Evolutionary conservation across 495 filamentous ascomycete genomes (phyloP).

Genomic region (Penicillium psychrofluorescens): DNA sequence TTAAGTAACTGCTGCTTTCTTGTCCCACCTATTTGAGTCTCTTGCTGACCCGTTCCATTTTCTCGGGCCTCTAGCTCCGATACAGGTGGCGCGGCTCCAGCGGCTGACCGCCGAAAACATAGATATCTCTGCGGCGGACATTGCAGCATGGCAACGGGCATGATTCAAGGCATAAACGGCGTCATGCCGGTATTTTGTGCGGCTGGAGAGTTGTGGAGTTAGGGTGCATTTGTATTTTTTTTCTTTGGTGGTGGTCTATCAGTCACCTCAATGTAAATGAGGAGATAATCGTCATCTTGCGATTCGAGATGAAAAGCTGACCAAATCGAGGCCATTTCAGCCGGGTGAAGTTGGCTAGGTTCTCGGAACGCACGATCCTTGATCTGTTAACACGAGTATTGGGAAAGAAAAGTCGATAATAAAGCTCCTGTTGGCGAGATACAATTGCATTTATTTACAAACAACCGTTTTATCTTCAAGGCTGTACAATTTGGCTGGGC

Average conservation of each 20-base stretch:
- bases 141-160: slow-evolving; percentile 27
- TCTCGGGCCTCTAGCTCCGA: slow-evolving; percentile 13
- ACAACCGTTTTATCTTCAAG: no score
- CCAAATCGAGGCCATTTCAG: no score
- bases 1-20: background rate
- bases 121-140: slow-evolving; percentile 29
- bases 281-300: no score
- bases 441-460: no score
- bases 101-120: slow-evolving; percentile 28
- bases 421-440: no score
- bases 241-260: background rate
- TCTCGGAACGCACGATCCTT: no score
- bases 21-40: background rate
- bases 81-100: slow-evolving; percentile 21
- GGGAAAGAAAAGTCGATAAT: no score
- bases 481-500: no score
- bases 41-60: slow-evolving; percentile 4
- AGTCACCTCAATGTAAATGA: no score
- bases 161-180: slow-evolving; percentile 4
- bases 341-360: no score
- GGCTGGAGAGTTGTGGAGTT: slow-evolving; percentile 4
- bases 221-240: background rate
- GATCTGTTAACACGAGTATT: no score
- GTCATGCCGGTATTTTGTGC: slow-evolving; percentile 1
- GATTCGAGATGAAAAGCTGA: no score